Base-by-base conservation (phyloP, 1,284 basidiomycete species). In the Leccinum pallidistipes region DNA sequence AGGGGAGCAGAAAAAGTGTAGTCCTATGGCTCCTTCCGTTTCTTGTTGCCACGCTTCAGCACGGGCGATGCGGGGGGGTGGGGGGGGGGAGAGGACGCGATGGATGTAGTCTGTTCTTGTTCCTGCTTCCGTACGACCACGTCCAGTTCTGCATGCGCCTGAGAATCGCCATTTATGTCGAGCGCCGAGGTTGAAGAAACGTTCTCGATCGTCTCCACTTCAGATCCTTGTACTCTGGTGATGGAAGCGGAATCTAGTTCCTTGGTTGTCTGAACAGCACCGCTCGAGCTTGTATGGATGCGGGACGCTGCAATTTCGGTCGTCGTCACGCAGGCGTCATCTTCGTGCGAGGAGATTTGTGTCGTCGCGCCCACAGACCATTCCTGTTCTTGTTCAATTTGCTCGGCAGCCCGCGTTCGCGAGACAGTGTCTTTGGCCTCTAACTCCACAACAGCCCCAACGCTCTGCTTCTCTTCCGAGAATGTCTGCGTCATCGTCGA, bases 11-110 rank as follows among this genome's bases (percentile, higher is more conserved):
- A 83, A 3, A 86, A 86, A 2, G 88, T 91, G 72, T 10, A 18
- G n/a, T 43, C 40, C 5, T 43, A 8, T 16, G 8, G 16, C 14
- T 40, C 38, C 38, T 40, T 40, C 88, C 38, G 16, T 40, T 40
- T n/a, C 16, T 40, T 40, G 16, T 40, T 18, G 5, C n/a, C n/a
- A 11, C 5, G n/a, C n/a, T 18, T 43, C n/a, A 18, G n/a, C n/a
- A 94, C 88, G 1, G 93, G 91, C 3, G 90, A 91, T 24, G 91
- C 92, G 27, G 57, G 53, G 60, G 57, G 54, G 60, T 21, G 21
- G 21, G 21, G 21, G 21, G 21, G 21, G 21, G n/a, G n/a, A n/a
- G 16, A 31, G 11, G 34, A 49, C 14, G 10, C 31, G 8, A 24
- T 38, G 4, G 49, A 31, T 18, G n/a, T n/a, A 3, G n/a, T 45